Evolutionary conservation across 108 stramenopile genomes (phyloP).

Genomic region (Skeletonema potamos): DNA sequence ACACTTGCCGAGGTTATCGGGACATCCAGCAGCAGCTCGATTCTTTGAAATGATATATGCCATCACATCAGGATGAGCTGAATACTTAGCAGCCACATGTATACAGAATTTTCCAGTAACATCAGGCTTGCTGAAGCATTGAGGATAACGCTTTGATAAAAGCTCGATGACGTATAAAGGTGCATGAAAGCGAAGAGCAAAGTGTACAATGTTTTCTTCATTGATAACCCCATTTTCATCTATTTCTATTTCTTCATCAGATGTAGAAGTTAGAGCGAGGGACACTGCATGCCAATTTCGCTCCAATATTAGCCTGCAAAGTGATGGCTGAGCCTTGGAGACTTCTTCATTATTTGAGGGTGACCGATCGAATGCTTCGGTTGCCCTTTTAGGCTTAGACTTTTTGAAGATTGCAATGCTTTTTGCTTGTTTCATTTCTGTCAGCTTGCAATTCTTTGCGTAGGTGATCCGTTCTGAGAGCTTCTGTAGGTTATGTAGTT

Average conservation of each 20-base stretch:
- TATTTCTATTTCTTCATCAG: slow-evolving; percentile 22
- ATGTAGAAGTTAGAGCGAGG: slow-evolving; percentile 1
- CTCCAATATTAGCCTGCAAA: slow-evolving; percentile 17
- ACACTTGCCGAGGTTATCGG: slow-evolving; percentile 40
- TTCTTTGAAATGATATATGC: slow-evolving; percentile 27
- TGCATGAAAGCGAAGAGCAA: slow-evolving; percentile 27
- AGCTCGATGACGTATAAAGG: slow-evolving; percentile 20
- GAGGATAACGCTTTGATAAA: slow-evolving; percentile 18
- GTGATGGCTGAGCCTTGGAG: not conserved
- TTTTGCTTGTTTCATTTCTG: not conserved
- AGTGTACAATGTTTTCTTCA: slow-evolving; percentile 30
- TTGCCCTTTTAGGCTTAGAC: not conserved
- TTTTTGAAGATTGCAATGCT: not conserved
- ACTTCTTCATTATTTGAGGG: not conserved
- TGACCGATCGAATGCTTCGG: not conserved
- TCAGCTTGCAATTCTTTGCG: too few relatives aligned
- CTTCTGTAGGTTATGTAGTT: too few relatives aligned
- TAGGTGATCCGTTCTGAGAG: too few relatives aligned
- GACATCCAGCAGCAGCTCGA: slow-evolving; percentile 31
- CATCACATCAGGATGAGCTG: slow-evolving; percentile 37
- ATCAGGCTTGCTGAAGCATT: slow-evolving; percentile 30
- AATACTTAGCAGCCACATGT: slow-evolving; percentile 45
- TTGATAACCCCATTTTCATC: slow-evolving; percentile 19
- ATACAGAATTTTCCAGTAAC: slow-evolving; percentile 25
- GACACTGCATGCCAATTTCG: slow-evolving; percentile 28